Evolutionary conservation across 306 rosid genomes (phyloP), one percentile per base, ranked within the genome.

Genomic region (Urtica urens): DNA sequence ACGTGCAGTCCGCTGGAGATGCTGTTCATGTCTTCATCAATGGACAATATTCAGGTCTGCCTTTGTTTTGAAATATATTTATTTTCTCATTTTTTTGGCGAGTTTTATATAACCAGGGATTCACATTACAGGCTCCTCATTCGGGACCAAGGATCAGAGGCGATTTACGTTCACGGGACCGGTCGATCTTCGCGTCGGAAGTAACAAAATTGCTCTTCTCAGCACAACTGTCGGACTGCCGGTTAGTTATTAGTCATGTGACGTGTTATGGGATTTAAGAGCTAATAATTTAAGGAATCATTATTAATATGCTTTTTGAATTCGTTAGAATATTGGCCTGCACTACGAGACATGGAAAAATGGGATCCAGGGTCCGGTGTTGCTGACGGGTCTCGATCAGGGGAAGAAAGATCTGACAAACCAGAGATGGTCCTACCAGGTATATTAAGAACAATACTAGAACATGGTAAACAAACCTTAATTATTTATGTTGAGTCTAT

Each of bases 381-480:
- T 72, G 52, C 60, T 90, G 40, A 57, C 71, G 37, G 99, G 96
- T 40, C 94, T 90, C 37, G 74, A 76, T 34, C 59, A 50, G 0
- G 99, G 93, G 60, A 80, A 57, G 46, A 79, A 42, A 47, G 94
- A 90, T 39, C 61, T 85, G 62, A 66, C 93, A 2, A 18, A 37
- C 60, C 96, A 82, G 48, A 85, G 73, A 65, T 90, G 99, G 99
- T 77, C 85, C 48, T 79, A 90, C 78, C 86, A 79, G 94, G 99
- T 90, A 15, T 46, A 60, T 25, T 23, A 46, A 29, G n/a, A 46
- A 59, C 26, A 23, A 12, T 15, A 28, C 2, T 23, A 21, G 17
- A 18, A n/a, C n/a, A n/a, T n/a, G n/a, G n/a, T n/a, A n/a, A n/a
- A n/a, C n/a, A n/a, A n/a, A n/a, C n/a, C n/a, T n/a, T n/a, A n/a